Evolutionary conservation across 257 asterid species (phyloP).

Genomic region (Jaltomata sinuosa): DNA sequence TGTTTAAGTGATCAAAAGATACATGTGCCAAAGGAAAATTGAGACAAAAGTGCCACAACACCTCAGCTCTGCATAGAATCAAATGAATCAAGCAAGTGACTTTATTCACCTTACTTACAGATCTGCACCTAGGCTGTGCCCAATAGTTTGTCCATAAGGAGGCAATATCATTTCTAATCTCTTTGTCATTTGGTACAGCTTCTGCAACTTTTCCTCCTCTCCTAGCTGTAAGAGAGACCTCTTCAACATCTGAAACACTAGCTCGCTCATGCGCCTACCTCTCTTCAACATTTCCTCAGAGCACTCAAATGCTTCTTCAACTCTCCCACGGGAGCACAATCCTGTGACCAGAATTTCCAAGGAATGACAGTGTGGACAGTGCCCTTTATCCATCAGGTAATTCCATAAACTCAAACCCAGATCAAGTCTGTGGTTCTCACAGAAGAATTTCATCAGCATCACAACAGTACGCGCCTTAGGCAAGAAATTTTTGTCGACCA

Average conservation of each 20-base stretch:
- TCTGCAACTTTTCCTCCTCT: conserved; percentile 31
- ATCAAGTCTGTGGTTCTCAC: conserved; percentile 50
- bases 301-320: conserved; percentile 57
- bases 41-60: not conserved
- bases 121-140: conserved; percentile 5
- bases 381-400: conserved; percentile 63
- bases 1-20: not conserved
- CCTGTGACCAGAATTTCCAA: conserved; percentile 73
- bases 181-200: conserved; percentile 32
- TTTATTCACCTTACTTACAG: not conserved
- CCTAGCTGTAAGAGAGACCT: conserved; percentile 40
- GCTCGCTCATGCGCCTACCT: conserved; percentile 56
- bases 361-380: conserved; percentile 78
- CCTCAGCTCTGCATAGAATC: not conserved
- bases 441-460: conserved; percentile 69
- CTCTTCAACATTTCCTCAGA: conserved; percentile 63
- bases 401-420: conserved; percentile 68
- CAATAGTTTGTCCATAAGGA: conserved; percentile 10
- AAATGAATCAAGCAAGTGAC: not conserved
- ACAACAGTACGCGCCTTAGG: conserved; percentile 67
- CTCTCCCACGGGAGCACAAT: conserved; percentile 72
- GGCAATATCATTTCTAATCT: conserved; percentile 45
- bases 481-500: conserved; percentile 47
- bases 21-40: not conserved
- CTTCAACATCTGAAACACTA: conserved; percentile 43